Percentiles rank a stretch among this genome's conserved stretches.
phyloP scores from a whole-genome alignment of 768 basidiomycete genomes.

The Megacollybia marginata region DNA sequence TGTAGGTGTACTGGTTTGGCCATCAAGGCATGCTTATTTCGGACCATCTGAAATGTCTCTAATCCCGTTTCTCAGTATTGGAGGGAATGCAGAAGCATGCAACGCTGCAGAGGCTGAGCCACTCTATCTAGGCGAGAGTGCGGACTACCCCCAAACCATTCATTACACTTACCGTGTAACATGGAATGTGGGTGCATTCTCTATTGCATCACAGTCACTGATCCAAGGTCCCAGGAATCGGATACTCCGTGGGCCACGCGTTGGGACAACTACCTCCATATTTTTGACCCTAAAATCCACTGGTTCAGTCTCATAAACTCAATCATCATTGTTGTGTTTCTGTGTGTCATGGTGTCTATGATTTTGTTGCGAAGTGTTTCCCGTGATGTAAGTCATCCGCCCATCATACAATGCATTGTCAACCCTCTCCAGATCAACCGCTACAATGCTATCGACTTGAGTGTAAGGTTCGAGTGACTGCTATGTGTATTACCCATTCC shows the following conservation, averaged over 20 bases:
- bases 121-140: constrained; percentile 51
- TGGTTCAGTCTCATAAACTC: constrained; percentile 96
- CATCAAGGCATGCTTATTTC: constrained; percentile 28
- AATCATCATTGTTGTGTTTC: constrained; percentile 82
- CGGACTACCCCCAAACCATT: constrained; percentile 47
- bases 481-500: background rate
- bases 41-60: background rate
- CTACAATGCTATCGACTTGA: constrained; percentile 93
- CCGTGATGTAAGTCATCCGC: constrained; percentile 59
- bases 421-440: constrained; percentile 58
- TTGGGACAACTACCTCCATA: constrained; percentile 95
- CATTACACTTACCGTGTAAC: constrained; percentile 84
- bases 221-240: constrained; percentile 51
- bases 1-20: constrained; percentile 54
- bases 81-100: constrained; percentile 57
- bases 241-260: constrained; percentile 88
- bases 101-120: constrained; percentile 32
- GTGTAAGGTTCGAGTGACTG: constrained; percentile 37
- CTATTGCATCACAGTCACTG: background rate
- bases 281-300: constrained; percentile 91
- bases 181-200: constrained; percentile 59
- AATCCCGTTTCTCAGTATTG: constrained; percentile 37
- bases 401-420: constrained; percentile 9
- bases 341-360: constrained; percentile 91
- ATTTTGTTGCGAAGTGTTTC: constrained; percentile 81